Evolutionary conservation across 2,329 filamentous ascomycete genomes (phyloP), one percentile per base, ranked within the genome.

Genomic region (Hirsutella rhossiliensis): DNA sequence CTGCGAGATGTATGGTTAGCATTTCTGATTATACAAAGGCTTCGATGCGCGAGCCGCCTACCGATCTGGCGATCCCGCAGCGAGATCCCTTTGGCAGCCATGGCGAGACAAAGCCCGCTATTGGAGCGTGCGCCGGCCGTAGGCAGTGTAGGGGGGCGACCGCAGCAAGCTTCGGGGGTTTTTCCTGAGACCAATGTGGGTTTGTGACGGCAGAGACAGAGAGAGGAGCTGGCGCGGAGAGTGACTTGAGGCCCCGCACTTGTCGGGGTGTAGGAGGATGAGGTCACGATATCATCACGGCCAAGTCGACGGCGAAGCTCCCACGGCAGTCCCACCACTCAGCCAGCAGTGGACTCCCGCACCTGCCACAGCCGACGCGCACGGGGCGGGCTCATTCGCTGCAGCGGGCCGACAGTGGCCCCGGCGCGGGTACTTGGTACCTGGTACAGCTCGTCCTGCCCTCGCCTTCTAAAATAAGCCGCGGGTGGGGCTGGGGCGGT

Each of bases 61-160:
- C 69, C 61, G 56, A 73, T 70, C 54, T 73, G 70, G 57, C 68
- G 69, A 60, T 73, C 70, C 55, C 71, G 65, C 53, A 74, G 54
- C 37, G 68, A 68, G 49, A 60, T 66, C 43, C 62, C 66, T 47
- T 65, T 69, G 50, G 66, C 59, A 50, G 69, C 64, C 70, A 73
- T 73, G 52, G 11, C n/a, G 34, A 37, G 34, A 27, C 34, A 9
- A 30, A 8, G 34, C 34, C 34, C 34, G 34, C 34, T 37, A 15
- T 36, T 15, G 11, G 20, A 29, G 32, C 15, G 27, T 43, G 31
- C 41, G 41, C 41, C 28, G 17, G 41, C 9, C 34, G 17, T 5
- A 18, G 13, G 17, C n/a, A 36, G n/a, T 15, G 12, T 9, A 17
- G 18, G 34, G 34, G 15, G n/a, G 34, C 6, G 32, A 34, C 32